phyloP scores from a whole-genome alignment of 805 yeast genomes.

The Wickerhamiella vanderwaltii region DNA sequence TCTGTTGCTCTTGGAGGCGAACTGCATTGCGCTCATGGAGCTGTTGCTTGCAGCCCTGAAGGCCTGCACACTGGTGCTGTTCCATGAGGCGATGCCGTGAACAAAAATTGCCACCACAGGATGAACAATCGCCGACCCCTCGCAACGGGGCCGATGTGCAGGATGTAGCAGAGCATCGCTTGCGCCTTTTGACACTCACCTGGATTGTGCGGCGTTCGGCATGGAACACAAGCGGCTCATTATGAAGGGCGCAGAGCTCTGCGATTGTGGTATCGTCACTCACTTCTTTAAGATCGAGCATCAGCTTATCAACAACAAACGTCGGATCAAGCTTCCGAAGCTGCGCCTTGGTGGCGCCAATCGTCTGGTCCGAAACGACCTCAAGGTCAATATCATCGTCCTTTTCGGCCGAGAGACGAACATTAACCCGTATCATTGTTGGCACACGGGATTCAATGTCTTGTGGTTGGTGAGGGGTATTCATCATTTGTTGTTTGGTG shows the following conservation, averaged over 20 bases:
- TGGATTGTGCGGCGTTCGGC: slow-evolving; percentile 23
- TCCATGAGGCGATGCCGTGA: slow-evolving; percentile 78
- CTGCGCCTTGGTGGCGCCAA: slow-evolving; percentile 26
- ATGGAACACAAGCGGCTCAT: slow-evolving; percentile 23
- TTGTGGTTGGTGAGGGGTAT: too few species aligned
- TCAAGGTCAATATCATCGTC: slow-evolving; percentile 19
- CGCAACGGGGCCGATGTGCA: slow-evolving; percentile 56
- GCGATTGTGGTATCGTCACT: slow-evolving; percentile 25
- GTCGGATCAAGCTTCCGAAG: slow-evolving; percentile 23
- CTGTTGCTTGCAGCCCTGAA: slow-evolving; percentile 67
- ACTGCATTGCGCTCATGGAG: slow-evolving; percentile 77
- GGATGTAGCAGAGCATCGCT: slow-evolving; percentile 39
- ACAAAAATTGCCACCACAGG: slow-evolving; percentile 76
- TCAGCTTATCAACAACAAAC: slow-evolving; percentile 23
- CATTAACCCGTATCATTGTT: slow-evolving; percentile 18
- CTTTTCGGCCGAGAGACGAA: slow-evolving; percentile 18
- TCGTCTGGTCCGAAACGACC: slow-evolving; percentile 23
- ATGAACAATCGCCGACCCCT: slow-evolving; percentile 69
- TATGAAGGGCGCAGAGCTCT: slow-evolving; percentile 22
- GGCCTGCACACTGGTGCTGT: slow-evolving; percentile 68
- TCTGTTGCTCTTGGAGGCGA: slow-evolving; percentile 72
- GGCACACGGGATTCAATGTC: too few species aligned
- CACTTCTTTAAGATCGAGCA: slow-evolving; percentile 22
- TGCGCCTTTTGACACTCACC: slow-evolving; percentile 28
- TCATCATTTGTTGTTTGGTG: too few species aligned